Evolutionary conservation across 192 early-diverging fungal genomes (phyloP).

Genomic region (Umbelopsis isabellina): DNA sequence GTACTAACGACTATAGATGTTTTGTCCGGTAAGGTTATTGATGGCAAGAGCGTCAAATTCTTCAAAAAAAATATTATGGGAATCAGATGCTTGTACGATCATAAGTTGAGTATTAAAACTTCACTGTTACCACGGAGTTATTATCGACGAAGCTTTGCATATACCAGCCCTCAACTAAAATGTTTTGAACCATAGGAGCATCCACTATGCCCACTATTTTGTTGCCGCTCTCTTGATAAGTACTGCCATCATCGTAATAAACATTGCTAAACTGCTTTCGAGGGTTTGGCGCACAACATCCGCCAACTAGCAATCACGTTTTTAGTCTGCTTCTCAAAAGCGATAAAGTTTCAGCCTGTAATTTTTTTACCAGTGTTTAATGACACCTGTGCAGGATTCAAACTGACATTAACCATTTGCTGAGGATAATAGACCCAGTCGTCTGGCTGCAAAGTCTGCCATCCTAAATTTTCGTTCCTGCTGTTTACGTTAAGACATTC

Average conservation of each 20-base stretch:
- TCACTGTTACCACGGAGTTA: constrained; percentile 27
- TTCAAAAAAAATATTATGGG: constrained; percentile 6
- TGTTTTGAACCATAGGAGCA: constrained; percentile 28
- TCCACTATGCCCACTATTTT: constrained; percentile 29
- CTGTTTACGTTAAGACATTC: constrained; percentile 17
- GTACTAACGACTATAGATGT: constrained; percentile 26
- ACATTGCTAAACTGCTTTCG: constrained; percentile 27
- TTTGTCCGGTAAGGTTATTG: constrained; percentile 29
- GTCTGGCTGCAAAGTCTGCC: constrained; percentile 25
- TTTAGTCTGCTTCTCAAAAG: not conserved
- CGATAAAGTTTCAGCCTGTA: not conserved
- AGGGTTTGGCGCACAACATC: constrained; percentile 36
- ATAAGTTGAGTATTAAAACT: not conserved
- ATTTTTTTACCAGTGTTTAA: constrained; percentile 28
- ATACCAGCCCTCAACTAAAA: constrained; percentile 31
- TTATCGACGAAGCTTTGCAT: constrained; percentile 38
- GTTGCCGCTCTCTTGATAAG: constrained; percentile 21
- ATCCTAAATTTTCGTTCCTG: constrained; percentile 6
- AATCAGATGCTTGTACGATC: not conserved
- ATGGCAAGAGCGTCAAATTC: constrained; percentile 38
- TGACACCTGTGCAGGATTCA: constrained; percentile 15
- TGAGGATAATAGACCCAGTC: constrained; percentile 40
- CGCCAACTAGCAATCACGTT: constrained; percentile 26
- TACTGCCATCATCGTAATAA: constrained; percentile 30
- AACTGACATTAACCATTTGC: constrained; percentile 33